Evolutionary conservation across 108 stramenopile species (phyloP), one percentile per base, ranked within the genome.

Genomic region (Conticribra guillardii): DNA sequence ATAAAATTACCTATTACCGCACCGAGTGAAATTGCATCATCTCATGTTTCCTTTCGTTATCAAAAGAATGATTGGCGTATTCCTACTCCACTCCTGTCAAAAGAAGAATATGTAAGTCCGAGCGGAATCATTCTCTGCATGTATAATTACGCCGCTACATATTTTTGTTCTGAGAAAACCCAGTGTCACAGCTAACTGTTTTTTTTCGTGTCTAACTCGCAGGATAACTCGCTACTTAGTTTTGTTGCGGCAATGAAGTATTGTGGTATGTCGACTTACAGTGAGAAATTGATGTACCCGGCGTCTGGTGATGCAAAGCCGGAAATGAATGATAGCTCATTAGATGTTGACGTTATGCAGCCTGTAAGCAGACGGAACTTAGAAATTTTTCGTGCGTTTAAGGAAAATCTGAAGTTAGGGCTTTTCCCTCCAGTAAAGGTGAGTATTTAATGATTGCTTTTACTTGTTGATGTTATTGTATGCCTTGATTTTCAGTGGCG

Each of bases 281-380:
- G 65, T 26, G 69, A 74, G 21, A 45, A 69, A 32, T 45, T 67
- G 1, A 2, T 68, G 14, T 81, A 75, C 53, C 48, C 58, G 54
- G 33, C 47, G 14, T 24, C 3, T 19, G 65, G 67, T 17, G 37
- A 34, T 46, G 54, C 65, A 1, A 64, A 55, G 15, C 51, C 56
- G 57, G 68, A 77, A 51, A 84, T 84, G 83, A 84, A 84, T 64
- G 50, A 74, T 76, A 41, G 69, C 0, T 33, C 19, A n/a, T 50
- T 84, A 4, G 83, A 84, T 22, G 60, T 55, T 11, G 75, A 77
- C 34, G 29, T 30, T n/a, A 70, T 81, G 28, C 19, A 51, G 18
- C 64, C 64, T 19, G 29, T 83, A 66, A 74, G 70, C 45, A 80
- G 69, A 74, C 45, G 74, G 14, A 79, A 79, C 51, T 17, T 69